Percentiles rank a stretch among this genome's conserved stretches.
Evolutionary conservation across 2,329 filamentous ascomycete species (phyloP).

Genomic region (Pleurostoma richardsiae): DNA sequence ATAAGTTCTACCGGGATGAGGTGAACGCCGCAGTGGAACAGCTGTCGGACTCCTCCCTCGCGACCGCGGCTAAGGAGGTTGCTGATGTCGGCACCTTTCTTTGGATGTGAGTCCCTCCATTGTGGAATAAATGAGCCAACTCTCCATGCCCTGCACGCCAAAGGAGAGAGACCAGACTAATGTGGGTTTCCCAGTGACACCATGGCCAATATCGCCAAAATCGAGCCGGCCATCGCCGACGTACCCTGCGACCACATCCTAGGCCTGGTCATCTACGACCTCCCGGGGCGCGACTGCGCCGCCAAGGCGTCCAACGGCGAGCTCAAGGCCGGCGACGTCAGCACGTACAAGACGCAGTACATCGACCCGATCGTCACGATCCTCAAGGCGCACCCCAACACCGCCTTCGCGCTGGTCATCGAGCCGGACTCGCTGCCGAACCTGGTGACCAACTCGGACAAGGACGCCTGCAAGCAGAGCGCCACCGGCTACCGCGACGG

Average conservation of each 20-base stretch:
- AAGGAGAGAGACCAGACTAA: neutral
- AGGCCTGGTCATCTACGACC: conserved; percentile 55
- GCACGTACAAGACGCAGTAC: conserved; percentile 33
- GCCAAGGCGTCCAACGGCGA: conserved; percentile 61
- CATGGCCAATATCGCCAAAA: conserved; percentile 28
- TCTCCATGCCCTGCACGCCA: neutral
- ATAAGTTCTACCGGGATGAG: conserved; percentile 30
- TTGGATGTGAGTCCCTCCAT: conserved; percentile 24
- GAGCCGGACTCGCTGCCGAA: conserved; percentile 61
- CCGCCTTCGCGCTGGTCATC: conserved; percentile 35
- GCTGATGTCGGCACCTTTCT: conserved; percentile 33
- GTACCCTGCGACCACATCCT: conserved; percentile 31
- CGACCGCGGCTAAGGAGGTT: conserved; percentile 23
- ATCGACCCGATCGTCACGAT: conserved; percentile 43
- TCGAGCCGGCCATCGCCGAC: conserved; percentile 27
- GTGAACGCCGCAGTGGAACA: conserved; percentile 25
- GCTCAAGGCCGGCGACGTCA: conserved; percentile 47
- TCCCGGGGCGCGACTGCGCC: conserved; percentile 60
- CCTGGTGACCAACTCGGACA: conserved; percentile 54
- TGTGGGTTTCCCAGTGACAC: conserved; percentile 20
- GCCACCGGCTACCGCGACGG: conserved; percentile 49
- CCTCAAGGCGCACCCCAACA: conserved; percentile 48
- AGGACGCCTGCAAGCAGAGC: conserved; percentile 48
- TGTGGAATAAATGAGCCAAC: neutral
- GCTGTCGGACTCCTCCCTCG: conserved; percentile 22